phyloP scores from a whole-genome alignment of 1,284 basidiomycete species.

The Ustilago trichophora region DNA sequence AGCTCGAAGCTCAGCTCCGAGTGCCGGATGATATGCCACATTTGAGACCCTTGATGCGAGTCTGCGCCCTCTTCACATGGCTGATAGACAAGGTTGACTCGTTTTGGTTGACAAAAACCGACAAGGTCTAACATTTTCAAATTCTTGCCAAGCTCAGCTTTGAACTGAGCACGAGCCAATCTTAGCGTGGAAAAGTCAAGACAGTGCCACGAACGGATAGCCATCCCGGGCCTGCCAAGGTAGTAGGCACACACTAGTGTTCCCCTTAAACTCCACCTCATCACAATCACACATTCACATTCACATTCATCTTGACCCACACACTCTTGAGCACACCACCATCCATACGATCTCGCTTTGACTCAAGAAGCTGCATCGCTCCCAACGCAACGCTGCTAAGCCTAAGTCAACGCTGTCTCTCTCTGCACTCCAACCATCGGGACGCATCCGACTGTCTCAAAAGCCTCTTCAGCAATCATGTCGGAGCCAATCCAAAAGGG shows the following conservation, averaged over 20 bases:
- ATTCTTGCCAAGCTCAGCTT: not conserved
- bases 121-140: conserved; percentile 7
- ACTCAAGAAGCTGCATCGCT: not conserved
- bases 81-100: too few relatives aligned
- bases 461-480: conserved; percentile 29
- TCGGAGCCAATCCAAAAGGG: conserved; percentile 43
- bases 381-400: too few relatives aligned
- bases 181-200: too few relatives aligned
- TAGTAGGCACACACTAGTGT: not conserved
- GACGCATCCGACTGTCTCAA: too few relatives aligned
- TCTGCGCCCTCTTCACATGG: not conserved
- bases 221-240: not conserved
- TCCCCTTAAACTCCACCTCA: not conserved
- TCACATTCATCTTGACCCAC: too few relatives aligned
- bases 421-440: too few relatives aligned
- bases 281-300: too few relatives aligned
- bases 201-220: conserved; percentile 19
- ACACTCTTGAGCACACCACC: too few relatives aligned
- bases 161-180: conserved; percentile 20
- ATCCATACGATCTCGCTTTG: too few relatives aligned
- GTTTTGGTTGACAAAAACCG: too few relatives aligned
- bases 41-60: not conserved
- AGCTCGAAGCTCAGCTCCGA: too few relatives aligned
- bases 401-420: not conserved
- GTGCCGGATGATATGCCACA: too few relatives aligned